Base-by-base conservation (phyloP, 2,329 filamentous ascomycete species). In the Monosporascus ibericus region DNA sequence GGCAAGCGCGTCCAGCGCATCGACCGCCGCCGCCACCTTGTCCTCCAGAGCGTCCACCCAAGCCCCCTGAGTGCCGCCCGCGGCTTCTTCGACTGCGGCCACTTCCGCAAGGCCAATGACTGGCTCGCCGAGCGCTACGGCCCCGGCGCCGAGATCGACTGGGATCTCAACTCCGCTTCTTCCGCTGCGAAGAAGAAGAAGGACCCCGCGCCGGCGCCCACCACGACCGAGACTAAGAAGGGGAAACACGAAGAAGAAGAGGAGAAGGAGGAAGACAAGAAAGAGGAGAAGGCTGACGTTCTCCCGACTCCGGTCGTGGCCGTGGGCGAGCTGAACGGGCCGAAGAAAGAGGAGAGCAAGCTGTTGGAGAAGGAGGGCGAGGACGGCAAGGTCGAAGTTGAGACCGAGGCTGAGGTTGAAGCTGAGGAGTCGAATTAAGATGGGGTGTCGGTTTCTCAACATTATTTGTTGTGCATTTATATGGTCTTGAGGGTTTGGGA, bases 31-130 rank as follows among this genome's bases (percentile, higher is more conserved):
- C 85, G 80, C 63, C 92, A 99, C 72, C 78, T 90, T 46, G 89
- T 99, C 38, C 75, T 99, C 58, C 85, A 87, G 71, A 88, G 85
- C 63, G 91, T 92, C 48, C 94, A 99, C 72, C 94, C 94, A 0
- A 96, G 90, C 69, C 94, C 94, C n/a, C 70, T 96, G 59, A 95
- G 90, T 71, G 94, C 92, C 4, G 72, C 77, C 15, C 79, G 82
- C 50, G 94, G 94, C 1, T 99, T 91, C 70, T 90, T 90, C 59
- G 85, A 89, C 53, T 92, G 88, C 61, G 82, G 84, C 0, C 91
- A 95, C 70, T 96, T 95, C 69, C 84, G 77, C 57, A 82, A 84
- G 72, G 83, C 88, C 47, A 95, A 96, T 65, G 85, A 88, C 62
- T 99, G 94, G 94, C 75, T 99, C 22, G 75, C 80, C 50, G 70